Base-by-base conservation (phyloP, 148 eudicot genomes). In the Salicornia ramosissima region DNA sequence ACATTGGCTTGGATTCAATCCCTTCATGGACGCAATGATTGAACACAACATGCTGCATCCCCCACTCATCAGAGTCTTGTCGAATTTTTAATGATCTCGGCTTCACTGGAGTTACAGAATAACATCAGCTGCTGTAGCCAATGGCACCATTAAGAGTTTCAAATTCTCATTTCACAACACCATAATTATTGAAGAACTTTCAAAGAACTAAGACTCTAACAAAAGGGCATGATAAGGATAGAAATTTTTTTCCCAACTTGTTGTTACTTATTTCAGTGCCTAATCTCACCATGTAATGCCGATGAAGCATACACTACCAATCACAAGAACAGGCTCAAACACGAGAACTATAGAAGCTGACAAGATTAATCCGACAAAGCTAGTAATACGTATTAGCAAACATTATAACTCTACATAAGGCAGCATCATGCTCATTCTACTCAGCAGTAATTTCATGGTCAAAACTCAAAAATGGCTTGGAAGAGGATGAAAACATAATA, bases 81-180 rank as follows among this genome's bases (percentile, higher is more conserved):
- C 81, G 86, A 57, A 90, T 49, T 80, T 86, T 93, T 64, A 81
- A 68, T 73, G 85, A 74, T 71, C 82, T 88, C 76, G 66, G 83
- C 86, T 86, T 93, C 79, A 70, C 98, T 93, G 91, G 86, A 82
- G 83, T 85, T 71, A 91, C 72, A 87, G 86, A 77, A 81, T 77
- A 91, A 78, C 78, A 84, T 89, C 85, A 87, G 97, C 84, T 79
- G 87, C 82, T 80, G 83, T 79, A 78, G 76, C 75, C 77, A 84
- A 83, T 54, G 69, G 72, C 64, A 84, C 78, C 70, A 75, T 78
- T 53, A 78, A 64, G 57, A 74, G 66, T 77, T 77, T 83, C 78
- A 83, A 78, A 64, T 68, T 46, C 68, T 72, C 33, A 63, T 59
- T 61, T 57, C 54, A 49, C 65, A 73, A 42, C 51, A 53, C 43